A percentile compares a stretch with the other conserved stretches of the same genome.
These are phyloP conservation scores for Pythium brachiatum DNA, from an alignment of 352 stramenopile species.

Conservation along the genomic window DNA sequence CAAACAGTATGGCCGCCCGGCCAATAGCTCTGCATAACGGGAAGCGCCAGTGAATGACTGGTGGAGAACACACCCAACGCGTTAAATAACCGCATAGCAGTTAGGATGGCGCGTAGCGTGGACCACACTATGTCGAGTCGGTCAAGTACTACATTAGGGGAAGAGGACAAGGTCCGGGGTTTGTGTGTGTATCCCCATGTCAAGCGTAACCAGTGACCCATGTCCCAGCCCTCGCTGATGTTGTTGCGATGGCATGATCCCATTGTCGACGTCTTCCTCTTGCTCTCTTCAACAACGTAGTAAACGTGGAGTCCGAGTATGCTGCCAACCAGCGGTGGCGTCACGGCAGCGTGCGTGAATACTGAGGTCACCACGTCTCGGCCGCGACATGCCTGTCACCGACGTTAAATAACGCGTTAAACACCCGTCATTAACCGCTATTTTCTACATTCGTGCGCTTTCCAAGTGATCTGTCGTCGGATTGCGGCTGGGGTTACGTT, in stretches of 20 bases:
- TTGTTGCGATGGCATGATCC: slow-evolving; percentile 16
- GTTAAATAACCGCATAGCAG: slow-evolving; percentile 21
- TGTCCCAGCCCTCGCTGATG: neutral
- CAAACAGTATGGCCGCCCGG: neutral
- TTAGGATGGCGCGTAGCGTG: slow-evolving; percentile 21
- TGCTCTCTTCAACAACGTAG: too few relatives aligned
- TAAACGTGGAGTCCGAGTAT: too few relatives aligned
- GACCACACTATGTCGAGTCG: slow-evolving; percentile 15
- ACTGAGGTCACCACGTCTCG: slow-evolving; percentile 2
- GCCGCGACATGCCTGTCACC: neutral
- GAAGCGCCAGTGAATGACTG: slow-evolving; percentile 64
- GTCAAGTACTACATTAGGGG: neutral
- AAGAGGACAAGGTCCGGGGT: too few relatives aligned
- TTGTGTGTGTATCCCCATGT: too few relatives aligned
- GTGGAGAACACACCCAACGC: slow-evolving; percentile 41
- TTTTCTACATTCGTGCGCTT: neutral
- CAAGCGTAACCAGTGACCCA: too few relatives aligned
- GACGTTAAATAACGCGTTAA: slow-evolving; percentile 12
- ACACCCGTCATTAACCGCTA: neutral
- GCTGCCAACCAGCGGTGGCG: neutral
- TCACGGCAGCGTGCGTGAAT: neutral
- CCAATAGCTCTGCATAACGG: slow-evolving; percentile 17
- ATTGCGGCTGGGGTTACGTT: neutral
- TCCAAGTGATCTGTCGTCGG: neutral
- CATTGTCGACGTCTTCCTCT: neutral